Percentiles rank a stretch among this genome's conserved stretches.
These are phyloP conservation scores for Meripilus lineatus DNA, from an alignment of 1,284 basidiomycete species.

Conservation along the genomic window DNA sequence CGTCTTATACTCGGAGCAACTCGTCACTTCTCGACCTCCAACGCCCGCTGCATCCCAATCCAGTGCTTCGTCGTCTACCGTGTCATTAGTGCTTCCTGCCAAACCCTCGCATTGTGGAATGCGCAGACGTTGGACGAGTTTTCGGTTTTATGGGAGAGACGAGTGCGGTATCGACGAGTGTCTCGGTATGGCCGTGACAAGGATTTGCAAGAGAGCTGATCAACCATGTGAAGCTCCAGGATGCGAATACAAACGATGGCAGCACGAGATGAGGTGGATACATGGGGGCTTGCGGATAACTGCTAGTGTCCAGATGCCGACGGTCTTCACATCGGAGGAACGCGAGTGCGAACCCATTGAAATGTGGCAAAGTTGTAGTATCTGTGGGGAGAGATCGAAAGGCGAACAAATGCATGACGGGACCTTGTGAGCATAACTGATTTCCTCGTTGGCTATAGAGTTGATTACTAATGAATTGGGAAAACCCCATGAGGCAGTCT, in stretches of 20 bases:
- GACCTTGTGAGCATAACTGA: conserved; percentile 43
- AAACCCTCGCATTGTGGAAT: conserved; percentile 27
- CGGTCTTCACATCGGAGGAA: too few species aligned
- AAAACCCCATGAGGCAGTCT: conserved; percentile 25
- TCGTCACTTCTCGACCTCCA: conserved; percentile 22
- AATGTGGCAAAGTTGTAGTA: conserved; percentile 53
- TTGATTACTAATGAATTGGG: conserved; percentile 1
- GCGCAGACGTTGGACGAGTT: conserved; percentile 43
- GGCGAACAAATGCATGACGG: conserved; percentile 45
- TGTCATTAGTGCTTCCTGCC: conserved; percentile 9
- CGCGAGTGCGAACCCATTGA: too few species aligned
- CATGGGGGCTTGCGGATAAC: conserved; percentile 45
- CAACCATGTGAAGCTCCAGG: conserved; percentile 35
- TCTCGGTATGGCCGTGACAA: conserved; percentile 39
- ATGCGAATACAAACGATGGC: conserved; percentile 36
- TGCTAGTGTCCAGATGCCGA: conserved; percentile 22
- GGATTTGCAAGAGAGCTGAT: conserved; percentile 28
- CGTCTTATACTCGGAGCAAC: conserved; percentile 46
- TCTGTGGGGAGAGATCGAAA: conserved; percentile 42
- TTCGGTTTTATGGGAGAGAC: conserved; percentile 39
- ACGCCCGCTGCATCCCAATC: conserved; percentile 3
- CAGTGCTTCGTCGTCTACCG: conserved; percentile 14
- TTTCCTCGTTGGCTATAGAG: not conserved
- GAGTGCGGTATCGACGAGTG: conserved; percentile 31
- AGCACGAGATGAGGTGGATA: conserved; percentile 48